phyloP scores from a whole-genome alignment of 2,329 filamentous ascomycete genomes.

The Chaetoscypha palmicola region DNA sequence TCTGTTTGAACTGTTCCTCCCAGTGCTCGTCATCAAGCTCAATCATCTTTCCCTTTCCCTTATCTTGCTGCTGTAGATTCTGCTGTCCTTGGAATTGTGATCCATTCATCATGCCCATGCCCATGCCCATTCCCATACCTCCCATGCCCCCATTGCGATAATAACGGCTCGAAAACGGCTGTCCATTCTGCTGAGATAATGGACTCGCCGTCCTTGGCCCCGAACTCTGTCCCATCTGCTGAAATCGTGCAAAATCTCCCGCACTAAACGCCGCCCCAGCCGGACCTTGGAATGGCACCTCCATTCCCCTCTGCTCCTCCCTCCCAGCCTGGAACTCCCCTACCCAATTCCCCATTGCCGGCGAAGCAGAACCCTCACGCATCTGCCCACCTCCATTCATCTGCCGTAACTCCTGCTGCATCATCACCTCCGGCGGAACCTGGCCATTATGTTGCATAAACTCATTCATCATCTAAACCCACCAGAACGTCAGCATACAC shows the following conservation, averaged over 20 bases:
- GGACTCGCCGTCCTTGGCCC: slow-evolving; percentile 55
- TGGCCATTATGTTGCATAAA: slow-evolving; percentile 76
- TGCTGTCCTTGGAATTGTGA: slow-evolving; percentile 36
- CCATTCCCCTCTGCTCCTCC: slow-evolving; percentile 56
- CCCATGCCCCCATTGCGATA: slow-evolving; percentile 35
- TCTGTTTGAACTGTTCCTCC: slow-evolving; percentile 92
- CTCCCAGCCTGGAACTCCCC: slow-evolving; percentile 56
- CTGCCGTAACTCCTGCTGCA: slow-evolving; percentile 29
- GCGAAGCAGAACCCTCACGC: slow-evolving; percentile 25
- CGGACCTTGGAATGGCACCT: slow-evolving; percentile 58
- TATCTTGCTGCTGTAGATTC: slow-evolving; percentile 41
- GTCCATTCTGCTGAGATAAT: slow-evolving; percentile 42
- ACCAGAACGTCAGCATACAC: slow-evolving; percentile 6
- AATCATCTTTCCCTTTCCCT: slow-evolving; percentile 87
- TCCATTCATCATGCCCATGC: slow-evolving; percentile 39
- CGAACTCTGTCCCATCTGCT: slow-evolving; percentile 57
- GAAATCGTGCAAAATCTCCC: slow-evolving; percentile 83
- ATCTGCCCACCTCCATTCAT: slow-evolving; percentile 20
- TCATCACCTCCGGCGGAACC: slow-evolving; percentile 40
- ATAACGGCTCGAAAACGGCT: slow-evolving; percentile 49
- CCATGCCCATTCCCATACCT: slow-evolving; percentile 42
- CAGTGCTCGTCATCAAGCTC: slow-evolving; percentile 91
- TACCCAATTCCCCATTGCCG: slow-evolving; percentile 48
- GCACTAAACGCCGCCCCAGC: slow-evolving; percentile 61
- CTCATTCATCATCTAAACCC: slow-evolving; percentile 80